These are phyloP conservation scores for Endothia cerciana DNA, from an alignment of 2,329 filamentous ascomycete species.

Conservation along the genomic window DNA sequence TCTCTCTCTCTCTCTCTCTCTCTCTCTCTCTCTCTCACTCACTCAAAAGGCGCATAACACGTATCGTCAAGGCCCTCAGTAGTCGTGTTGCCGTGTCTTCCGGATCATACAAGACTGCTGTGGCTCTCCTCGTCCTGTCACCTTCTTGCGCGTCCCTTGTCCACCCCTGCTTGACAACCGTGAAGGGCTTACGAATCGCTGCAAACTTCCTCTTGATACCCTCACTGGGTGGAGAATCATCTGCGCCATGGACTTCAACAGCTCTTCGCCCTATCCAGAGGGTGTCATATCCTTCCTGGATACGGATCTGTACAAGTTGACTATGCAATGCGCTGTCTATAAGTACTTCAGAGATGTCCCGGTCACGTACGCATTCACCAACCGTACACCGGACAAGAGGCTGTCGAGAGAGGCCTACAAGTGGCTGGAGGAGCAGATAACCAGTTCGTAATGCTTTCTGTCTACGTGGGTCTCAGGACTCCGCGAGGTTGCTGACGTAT, in stretches of 20 bases:
- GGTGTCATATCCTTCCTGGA: constrained; percentile 83
- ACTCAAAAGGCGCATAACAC: neutral
- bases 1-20: too few species aligned
- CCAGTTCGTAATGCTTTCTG: constrained; percentile 58
- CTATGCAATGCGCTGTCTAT: constrained; percentile 96
- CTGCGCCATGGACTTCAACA: constrained; percentile 66
- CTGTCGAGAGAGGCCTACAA: constrained; percentile 79
- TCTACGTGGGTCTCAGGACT: too few species aligned
- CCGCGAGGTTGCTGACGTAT: neutral
- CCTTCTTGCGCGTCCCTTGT: neutral
- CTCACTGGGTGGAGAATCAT: neutral
- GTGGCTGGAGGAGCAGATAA: constrained; percentile 85
- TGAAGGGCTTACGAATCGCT: constrained; percentile 13
- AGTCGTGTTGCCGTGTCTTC: constrained; percentile 1
- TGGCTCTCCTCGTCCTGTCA: neutral
- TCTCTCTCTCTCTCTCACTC: too few species aligned
- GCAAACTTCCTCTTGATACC: neutral
- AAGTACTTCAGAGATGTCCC: constrained; percentile 84
- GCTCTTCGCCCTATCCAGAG: constrained; percentile 69
- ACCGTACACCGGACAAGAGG: constrained; percentile 92
- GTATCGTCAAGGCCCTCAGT: neutral
- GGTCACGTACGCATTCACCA: constrained; percentile 93
- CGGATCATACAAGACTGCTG: neutral
- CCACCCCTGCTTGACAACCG: neutral
- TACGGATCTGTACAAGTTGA: constrained; percentile 91